phyloP scores from a whole-genome alignment of 257 asterid species.

The Eucommia ulmoides region DNA sequence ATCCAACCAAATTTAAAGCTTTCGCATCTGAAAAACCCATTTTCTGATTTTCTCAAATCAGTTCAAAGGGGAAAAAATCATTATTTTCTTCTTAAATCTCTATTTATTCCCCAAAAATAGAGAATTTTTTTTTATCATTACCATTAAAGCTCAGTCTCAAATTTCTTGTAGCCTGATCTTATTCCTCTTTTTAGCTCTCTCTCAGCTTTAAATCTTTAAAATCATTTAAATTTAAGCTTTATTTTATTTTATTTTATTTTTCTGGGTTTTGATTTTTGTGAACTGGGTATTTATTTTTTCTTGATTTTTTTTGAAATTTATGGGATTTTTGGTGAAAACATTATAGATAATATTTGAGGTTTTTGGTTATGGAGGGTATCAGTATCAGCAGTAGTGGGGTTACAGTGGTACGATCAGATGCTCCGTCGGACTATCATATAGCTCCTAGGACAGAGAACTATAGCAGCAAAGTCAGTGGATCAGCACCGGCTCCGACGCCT shows the following conservation, averaged over 20 bases:
- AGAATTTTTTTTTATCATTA: background rate
- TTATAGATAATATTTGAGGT: slow-evolving; percentile 1
- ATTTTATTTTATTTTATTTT: slow-evolving; percentile 10
- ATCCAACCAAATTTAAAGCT: slow-evolving; percentile 26
- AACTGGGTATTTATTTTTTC: slow-evolving; percentile 12
- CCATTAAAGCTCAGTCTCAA: slow-evolving; percentile 7
- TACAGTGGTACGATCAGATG: slow-evolving; percentile 89
- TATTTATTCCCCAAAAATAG: slow-evolving; percentile 3
- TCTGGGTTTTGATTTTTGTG: slow-evolving; percentile 10
- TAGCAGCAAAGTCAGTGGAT: slow-evolving; percentile 24
- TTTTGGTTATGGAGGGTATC: slow-evolving; percentile 33
- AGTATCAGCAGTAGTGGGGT: slow-evolving; percentile 61
- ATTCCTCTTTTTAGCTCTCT: too few relatives aligned
- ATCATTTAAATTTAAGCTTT: slow-evolving; percentile 15
- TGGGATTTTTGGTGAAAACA: slow-evolving; percentile 23
- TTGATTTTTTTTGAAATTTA: slow-evolving; percentile 11
- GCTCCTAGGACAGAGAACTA: slow-evolving; percentile 53
- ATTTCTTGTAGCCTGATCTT: background rate
- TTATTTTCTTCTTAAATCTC: slow-evolving; percentile 17
- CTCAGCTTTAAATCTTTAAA: slow-evolving; percentile 6
- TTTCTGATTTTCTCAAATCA: slow-evolving; percentile 29
- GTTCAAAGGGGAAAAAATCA: slow-evolving; percentile 20
- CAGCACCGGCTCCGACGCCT: slow-evolving; percentile 26
- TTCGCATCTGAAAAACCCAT: slow-evolving; percentile 18
- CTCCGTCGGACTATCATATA: slow-evolving; percentile 76